Conservation (phyloP, 495 filamentous ascomycete genomes). For the Xylaria intraflava region DNA sequence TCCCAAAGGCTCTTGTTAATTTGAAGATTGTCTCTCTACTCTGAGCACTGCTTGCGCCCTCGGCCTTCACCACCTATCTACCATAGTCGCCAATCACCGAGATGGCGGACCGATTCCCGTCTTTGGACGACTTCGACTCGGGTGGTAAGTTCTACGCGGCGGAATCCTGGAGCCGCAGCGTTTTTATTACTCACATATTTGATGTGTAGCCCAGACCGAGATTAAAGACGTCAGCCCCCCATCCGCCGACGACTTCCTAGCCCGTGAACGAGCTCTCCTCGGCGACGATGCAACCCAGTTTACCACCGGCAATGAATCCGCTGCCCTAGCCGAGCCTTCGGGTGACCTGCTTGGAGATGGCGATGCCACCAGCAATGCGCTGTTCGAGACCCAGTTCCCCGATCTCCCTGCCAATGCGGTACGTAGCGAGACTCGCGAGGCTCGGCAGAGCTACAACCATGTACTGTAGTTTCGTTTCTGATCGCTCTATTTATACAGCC, state of each 20-base stretch:
- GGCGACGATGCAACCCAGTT: slow-evolving; percentile 94
- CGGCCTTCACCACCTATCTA: not conserved
- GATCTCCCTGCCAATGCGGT: slow-evolving; percentile 80
- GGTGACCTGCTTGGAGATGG: slow-evolving; percentile 71
- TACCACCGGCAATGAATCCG: slow-evolving; percentile 67
- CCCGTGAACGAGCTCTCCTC: slow-evolving; percentile 78
- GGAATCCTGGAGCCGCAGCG: not conserved
- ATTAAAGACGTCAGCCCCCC: slow-evolving; percentile 36
- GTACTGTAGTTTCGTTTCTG: not conserved
- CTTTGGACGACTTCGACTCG: slow-evolving; percentile 90
- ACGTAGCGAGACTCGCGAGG: slow-evolving; percentile 22
- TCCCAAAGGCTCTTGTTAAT: not conserved
- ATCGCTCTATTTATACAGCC: slow-evolving; percentile 41
- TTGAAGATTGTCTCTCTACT: not conserved
- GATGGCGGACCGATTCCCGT: slow-evolving; percentile 97
- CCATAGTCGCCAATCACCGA: slow-evolving; percentile 11
- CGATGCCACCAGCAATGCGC: slow-evolving; percentile 48
- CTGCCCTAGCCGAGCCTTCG: slow-evolving; percentile 49
- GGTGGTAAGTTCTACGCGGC: slow-evolving; percentile 50
- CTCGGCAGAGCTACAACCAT: not conserved
- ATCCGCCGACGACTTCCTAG: slow-evolving; percentile 72
- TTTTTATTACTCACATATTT: not conserved
- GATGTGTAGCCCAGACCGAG: slow-evolving; percentile 37
- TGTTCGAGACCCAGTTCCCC: slow-evolving; percentile 85
- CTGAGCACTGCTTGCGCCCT: not conserved